These are phyloP conservation scores for Dioszegia hungarica DNA, from an alignment of 768 basidiomycete species.

Conservation along the genomic window DNA sequence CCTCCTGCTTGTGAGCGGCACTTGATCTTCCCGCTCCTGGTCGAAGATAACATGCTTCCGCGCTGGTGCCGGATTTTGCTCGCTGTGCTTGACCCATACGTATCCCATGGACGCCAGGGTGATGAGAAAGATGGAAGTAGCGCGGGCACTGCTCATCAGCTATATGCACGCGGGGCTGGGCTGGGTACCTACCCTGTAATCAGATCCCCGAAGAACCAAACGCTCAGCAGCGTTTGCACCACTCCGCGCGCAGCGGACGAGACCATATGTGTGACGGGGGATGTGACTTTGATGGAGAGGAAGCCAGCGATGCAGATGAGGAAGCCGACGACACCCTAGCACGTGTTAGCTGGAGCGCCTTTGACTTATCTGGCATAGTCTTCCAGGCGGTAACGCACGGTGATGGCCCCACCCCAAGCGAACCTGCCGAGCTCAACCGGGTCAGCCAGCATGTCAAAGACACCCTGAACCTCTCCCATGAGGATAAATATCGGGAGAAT, in stretches of 20 bases:
- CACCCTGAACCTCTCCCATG: slow-evolving; percentile 2
- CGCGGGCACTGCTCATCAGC: not conserved
- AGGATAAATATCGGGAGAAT: slow-evolving; percentile 5
- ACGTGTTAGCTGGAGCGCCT: not conserved
- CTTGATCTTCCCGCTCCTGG: not conserved
- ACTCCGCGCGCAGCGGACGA: slow-evolving; percentile 50
- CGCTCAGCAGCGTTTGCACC: slow-evolving; percentile 10
- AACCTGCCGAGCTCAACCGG: slow-evolving; percentile 2
- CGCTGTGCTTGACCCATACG: not conserved
- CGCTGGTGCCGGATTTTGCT: not conserved
- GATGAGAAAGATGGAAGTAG: slow-evolving; percentile 9
- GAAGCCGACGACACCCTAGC: slow-evolving; percentile 67
- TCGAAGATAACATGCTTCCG: not conserved
- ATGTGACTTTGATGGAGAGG: slow-evolving; percentile 91
- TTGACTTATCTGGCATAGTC: not conserved
- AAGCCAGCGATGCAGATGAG: slow-evolving; percentile 88
- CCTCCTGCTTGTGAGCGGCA: not conserved
- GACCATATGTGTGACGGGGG: slow-evolving; percentile 96
- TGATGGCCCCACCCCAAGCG: slow-evolving; percentile 59
- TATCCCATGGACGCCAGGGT: slow-evolving; percentile 2
- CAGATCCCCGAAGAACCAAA: slow-evolving; percentile 10
- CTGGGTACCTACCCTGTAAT: slow-evolving; percentile 2
- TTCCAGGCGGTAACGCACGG: slow-evolving; percentile 53
- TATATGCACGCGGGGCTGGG: not conserved
- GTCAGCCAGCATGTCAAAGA: slow-evolving; percentile 3